Conservation (phyloP, 371 early-diverging fungal genomes). For the Mortierella sp. region DNA sequence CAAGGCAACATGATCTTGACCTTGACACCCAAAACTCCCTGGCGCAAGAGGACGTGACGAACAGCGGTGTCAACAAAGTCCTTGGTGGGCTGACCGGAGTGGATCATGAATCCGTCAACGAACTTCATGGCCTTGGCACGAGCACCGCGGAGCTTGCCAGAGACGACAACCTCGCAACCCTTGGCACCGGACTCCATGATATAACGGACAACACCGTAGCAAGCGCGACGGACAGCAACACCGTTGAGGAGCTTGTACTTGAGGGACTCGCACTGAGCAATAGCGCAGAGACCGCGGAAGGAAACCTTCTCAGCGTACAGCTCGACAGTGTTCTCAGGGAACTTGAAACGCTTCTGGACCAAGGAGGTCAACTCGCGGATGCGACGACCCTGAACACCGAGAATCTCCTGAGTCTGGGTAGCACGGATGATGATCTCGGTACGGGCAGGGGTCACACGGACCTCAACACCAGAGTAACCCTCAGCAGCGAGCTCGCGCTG, state of each 20-base stretch:
- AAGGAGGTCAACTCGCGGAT: conserved; percentile 98
- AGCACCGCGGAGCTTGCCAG: conserved; percentile 99
- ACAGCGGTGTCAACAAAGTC: conserved; percentile 98
- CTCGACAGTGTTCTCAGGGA: conserved; percentile 97
- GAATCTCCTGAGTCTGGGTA: conserved; percentile 97
- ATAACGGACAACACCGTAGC: conserved; percentile 98
- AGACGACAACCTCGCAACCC: conserved; percentile 99
- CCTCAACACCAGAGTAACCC: conserved; percentile 96
- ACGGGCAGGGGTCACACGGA: conserved; percentile 97
- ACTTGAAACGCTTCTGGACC: conserved; percentile 99
- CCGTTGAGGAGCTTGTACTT: conserved; percentile 97
- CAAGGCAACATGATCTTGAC: conserved; percentile 99
- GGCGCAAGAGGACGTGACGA: conserved; percentile 98
- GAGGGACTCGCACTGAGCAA: conserved; percentile 99
- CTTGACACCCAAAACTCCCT: conserved; percentile 99
- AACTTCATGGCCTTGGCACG: conserved; percentile 99
- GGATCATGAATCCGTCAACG: conserved; percentile 99
- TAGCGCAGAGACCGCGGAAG: conserved; percentile 98
- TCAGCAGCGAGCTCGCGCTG: conserved; percentile 86
- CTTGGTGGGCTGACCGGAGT: conserved; percentile 98
- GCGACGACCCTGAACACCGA: conserved; percentile 99
- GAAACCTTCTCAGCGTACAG: conserved; percentile 99
- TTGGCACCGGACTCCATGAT: conserved; percentile 99
- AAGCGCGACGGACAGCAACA: conserved; percentile 98
- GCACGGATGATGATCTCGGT: conserved; percentile 99